Evolutionary conservation across 2,329 filamentous ascomycete genomes (phyloP), one percentile per base, ranked within the genome.

Genomic region (Sporothrix schenckii): DNA sequence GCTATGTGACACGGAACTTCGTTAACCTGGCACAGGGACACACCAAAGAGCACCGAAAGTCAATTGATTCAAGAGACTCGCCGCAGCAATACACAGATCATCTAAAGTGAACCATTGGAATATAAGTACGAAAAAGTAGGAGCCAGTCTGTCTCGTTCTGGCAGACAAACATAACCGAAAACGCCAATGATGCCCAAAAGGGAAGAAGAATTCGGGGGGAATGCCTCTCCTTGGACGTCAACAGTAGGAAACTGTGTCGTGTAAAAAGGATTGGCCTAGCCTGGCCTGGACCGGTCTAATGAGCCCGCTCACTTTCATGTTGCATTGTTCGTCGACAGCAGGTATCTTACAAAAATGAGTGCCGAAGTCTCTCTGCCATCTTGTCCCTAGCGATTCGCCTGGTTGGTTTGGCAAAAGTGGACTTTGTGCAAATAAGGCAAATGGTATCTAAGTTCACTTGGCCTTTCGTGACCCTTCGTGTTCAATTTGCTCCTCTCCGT

Each of bases 31-130:
- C 10, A n/a, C 53, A 56, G 53, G 34, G 30, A 24, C 39, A 44
- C n/a, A 47, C 39, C 58, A 47, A 39, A 63, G n/a, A 47, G 24
- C 24, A 54, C 21, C 27, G 7, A 49, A 7, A 19, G 39, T 47
- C 54, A 41, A 63, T 47, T 27, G 58, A 21, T 13, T 60, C 56
- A 60, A 60, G 54, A 47, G 47, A 47, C 58, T 63, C 58, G 58
- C 39, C 58, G 58, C 39, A 39, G 39, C 58, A 39, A 47, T 21
- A 47, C 58, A 39, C 61, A 21, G 47, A 24, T 65, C 34, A 7
- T 34, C 24, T 65, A 41, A 34, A 44, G n/a, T 50, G 44, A 49
- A 10, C 27, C 47, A 49, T 50, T 34, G 24, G 21, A 34, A 65
- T 24, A 21, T 16, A 30, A 11, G 27, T 44, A 49, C 41, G 21